A percentile compares a stretch with the other conserved stretches of the same genome.
Conservation (phyloP, 306 rosid genomes). For the Rosa rugosa region DNA sequence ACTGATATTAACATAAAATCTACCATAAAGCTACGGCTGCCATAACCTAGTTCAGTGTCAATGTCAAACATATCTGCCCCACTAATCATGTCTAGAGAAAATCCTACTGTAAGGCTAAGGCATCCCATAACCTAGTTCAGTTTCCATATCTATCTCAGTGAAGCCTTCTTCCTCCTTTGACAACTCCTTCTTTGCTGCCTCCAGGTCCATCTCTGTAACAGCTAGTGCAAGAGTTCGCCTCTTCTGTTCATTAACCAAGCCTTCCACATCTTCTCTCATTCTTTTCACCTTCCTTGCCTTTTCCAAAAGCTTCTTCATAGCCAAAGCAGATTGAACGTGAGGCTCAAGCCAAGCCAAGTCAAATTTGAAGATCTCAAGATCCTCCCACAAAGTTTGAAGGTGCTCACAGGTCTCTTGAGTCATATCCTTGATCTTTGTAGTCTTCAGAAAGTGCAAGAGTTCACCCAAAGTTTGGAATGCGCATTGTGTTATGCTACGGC, state of each 20-base stretch:
- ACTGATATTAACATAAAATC: too few species aligned
- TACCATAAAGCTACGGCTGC: too few species aligned
- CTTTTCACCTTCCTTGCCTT: not conserved
- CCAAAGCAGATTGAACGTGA: not conserved
- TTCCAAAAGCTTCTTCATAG: not conserved
- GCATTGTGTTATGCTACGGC: not conserved
- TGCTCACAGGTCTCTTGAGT: not conserved
- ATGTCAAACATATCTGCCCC: not conserved
- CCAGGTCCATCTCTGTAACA: not conserved
- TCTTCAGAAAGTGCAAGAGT: slow-evolving; percentile 1
- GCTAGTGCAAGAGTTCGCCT: not conserved
- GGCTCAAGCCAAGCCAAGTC: slow-evolving; percentile 3
- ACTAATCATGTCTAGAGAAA: not conserved
- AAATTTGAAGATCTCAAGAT: slow-evolving; percentile 8
- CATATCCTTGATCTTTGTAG: not conserved
- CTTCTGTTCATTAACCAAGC: not conserved
- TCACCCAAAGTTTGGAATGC: slow-evolving; percentile 1
- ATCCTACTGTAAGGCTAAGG: not conserved
- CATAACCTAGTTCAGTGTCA: too few species aligned
- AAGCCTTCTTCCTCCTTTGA: not conserved
- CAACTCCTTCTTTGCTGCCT: not conserved
- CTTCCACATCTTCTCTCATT: not conserved
- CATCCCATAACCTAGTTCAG: not conserved
- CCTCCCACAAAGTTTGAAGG: not conserved
- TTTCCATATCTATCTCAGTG: not conserved